Percentiles rank a stretch among this genome's conserved stretches.
These are phyloP conservation scores for Chytriomyces confervae DNA, from an alignment of 192 early-diverging fungal genomes.

Conservation along the genomic window DNA sequence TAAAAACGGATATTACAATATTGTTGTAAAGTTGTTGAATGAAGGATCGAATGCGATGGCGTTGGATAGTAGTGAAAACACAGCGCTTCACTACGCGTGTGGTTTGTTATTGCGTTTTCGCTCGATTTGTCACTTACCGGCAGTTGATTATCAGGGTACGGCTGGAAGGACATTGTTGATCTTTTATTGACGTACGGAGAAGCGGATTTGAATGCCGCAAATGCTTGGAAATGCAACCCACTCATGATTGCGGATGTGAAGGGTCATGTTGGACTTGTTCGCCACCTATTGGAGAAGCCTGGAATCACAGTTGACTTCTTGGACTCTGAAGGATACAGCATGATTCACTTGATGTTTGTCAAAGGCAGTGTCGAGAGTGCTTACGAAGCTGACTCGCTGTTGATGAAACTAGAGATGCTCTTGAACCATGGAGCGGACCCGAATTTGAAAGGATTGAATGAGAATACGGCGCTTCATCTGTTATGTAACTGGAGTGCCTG, in stretches of 20 bases:
- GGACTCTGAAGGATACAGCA: constrained; percentile 53
- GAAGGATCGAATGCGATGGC: constrained; percentile 52
- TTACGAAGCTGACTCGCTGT: constrained; percentile 39
- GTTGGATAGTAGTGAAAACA: constrained; percentile 53
- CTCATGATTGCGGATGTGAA: constrained; percentile 60
- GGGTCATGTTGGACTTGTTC: constrained; percentile 54
- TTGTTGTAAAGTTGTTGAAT: constrained; percentile 46
- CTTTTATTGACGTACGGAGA: constrained; percentile 49
- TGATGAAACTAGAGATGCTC: constrained; percentile 18
- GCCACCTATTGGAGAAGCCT: constrained; percentile 42
- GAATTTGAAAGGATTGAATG: constrained; percentile 43
- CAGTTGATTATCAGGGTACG: constrained; percentile 44
- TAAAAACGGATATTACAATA: constrained; percentile 54
- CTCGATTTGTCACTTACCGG: neutral
- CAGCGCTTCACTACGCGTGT: constrained; percentile 57
- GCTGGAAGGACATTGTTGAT: constrained; percentile 46
- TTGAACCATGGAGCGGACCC: constrained; percentile 45
- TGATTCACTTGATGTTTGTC: constrained; percentile 49
- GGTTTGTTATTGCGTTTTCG: constrained; percentile 10
- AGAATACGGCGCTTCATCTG: constrained; percentile 40
- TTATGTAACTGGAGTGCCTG: constrained; percentile 4
- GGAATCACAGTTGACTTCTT: constrained; percentile 53
- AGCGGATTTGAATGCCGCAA: constrained; percentile 45
- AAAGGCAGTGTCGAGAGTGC: constrained; percentile 2
- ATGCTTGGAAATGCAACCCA: constrained; percentile 59